Conservation (phyloP, 805 yeast genomes). For the Saturnispora mendoncae region DNA sequence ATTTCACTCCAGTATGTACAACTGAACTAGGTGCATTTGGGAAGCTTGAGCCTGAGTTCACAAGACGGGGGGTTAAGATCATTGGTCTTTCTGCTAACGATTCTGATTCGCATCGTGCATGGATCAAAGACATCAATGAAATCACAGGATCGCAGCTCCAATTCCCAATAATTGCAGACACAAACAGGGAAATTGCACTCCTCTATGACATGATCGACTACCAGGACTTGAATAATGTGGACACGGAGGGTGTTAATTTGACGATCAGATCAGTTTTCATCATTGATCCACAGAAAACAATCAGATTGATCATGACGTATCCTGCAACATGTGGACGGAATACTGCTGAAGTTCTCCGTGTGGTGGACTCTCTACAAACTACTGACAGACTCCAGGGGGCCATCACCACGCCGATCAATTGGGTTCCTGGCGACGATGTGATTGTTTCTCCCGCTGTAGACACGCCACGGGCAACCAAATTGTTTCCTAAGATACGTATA, state of each 20-base stretch:
- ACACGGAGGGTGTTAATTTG: constrained; percentile 53
- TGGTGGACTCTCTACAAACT: constrained; percentile 59
- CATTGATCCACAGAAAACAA: constrained; percentile 57
- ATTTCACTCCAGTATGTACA: constrained; percentile 73
- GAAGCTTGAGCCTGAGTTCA: constrained; percentile 59
- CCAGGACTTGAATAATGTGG: constrained; percentile 60
- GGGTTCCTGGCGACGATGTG: constrained; percentile 69
- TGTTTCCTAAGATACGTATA: constrained; percentile 53
- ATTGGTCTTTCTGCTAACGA: constrained; percentile 63
- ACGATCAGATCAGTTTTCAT: constrained; percentile 67
- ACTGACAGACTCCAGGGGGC: constrained; percentile 43
- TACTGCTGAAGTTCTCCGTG: constrained; percentile 66
- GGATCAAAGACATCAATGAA: constrained; percentile 69
- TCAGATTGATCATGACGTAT: constrained; percentile 55
- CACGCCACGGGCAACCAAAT: constrained; percentile 48
- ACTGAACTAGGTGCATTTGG: constrained; percentile 74
- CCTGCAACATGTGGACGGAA: constrained; percentile 73
- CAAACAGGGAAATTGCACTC: constrained; percentile 49
- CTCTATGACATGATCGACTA: constrained; percentile 63
- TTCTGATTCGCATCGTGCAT: constrained; percentile 49
- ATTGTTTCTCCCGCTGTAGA: constrained; percentile 60
- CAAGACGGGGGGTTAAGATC: constrained; percentile 53
- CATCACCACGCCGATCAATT: constrained; percentile 58
- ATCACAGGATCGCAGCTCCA: constrained; percentile 48
- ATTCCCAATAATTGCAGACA: constrained; percentile 67